phyloP scores from a whole-genome alignment of 2,329 filamentous ascomycete genomes.

The Plectosphaerella cucumerina region DNA sequence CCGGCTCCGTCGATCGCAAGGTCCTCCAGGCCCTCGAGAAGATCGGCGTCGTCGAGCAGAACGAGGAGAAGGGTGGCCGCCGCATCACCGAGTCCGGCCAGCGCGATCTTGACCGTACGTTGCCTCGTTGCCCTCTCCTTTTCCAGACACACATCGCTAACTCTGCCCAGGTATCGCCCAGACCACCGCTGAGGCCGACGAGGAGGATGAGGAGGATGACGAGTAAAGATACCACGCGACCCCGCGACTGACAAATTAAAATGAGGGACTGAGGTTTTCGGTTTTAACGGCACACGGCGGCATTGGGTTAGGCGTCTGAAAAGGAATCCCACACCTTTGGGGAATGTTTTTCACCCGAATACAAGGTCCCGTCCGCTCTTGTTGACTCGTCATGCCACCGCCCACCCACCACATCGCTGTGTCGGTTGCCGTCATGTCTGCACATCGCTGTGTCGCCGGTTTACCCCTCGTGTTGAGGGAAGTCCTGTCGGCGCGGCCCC shows the following conservation, averaged over 20 bases:
- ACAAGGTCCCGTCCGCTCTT: constrained; percentile 5
- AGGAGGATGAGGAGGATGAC: constrained; percentile 62
- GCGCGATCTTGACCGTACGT: constrained; percentile 91
- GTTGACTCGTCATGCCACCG: not conserved
- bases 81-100: constrained; percentile 97
- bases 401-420: not conserved
- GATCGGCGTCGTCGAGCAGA: constrained; percentile 96
- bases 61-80: constrained; percentile 97
- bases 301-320: constrained; percentile 10
- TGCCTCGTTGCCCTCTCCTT: not conserved
- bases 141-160: not conserved
- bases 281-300: constrained; percentile 5
- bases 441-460: too few relatives aligned
- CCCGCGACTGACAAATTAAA: not conserved
- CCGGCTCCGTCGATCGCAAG: constrained; percentile 95
- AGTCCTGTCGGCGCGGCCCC: too few relatives aligned
- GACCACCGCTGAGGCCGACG: constrained; percentile 70
- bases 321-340: constrained; percentile 5
- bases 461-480: too few relatives aligned
- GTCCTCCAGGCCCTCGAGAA: constrained; percentile 97
- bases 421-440: not conserved
- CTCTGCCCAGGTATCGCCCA: constrained; percentile 62
- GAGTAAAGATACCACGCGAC: constrained; percentile 45
- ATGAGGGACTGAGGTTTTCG: not conserved
- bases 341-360: constrained; percentile 3